Base-by-base conservation (phyloP, 495 filamentous ascomycete genomes). In the Talaromyces trachyspermus region DNA sequence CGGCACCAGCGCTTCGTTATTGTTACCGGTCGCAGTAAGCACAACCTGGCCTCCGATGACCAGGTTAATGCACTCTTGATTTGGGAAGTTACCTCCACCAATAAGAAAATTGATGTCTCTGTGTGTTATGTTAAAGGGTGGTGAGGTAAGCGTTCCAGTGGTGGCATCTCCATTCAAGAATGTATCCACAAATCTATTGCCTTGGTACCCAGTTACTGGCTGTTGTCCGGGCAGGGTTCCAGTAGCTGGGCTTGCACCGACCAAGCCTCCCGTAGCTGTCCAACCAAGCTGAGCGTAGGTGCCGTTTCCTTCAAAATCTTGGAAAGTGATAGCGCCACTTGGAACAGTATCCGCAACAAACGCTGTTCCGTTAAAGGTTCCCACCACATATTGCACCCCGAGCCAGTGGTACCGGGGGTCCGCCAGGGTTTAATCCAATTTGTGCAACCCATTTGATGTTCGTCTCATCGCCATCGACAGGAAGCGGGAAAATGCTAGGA, bases 341-440 rank as follows among this genome's bases (percentile, higher is more conserved):
- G 32, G 32, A 14, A 15, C 41, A 12, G 45, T 26, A 25, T 66
- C 63, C 2, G 61, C 47, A 1, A 43, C 41, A 43, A 71, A 71
- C 0, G 48, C 51, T 0, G 56, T 62, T 39, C 72, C 74, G 51
- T 79, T 71, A 60, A 79, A 77, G 17, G 53, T 51, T 17, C 74
- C 75, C 2, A 66, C 60, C 52, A 77, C 70, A 52, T 75, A 77
- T 43, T 63, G 64, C 5, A 50, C 60, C 62, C 62, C 0, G 62
- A 65, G 1, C 78, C 77, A 1, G 57, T 51, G 1, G 55, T 62
- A 8, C 76, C 75, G 71, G 66, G 0, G 78, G 78, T 4, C 74
- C 77, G 7, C 76, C 79, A 10, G 76, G 74, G 51, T 81, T 78
- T 44, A 81, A 65, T 10, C 71, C 74, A 26, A 79, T 56, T 7